Conservation (phyloP, 2,329 filamentous ascomycete genomes). For the Aspergillus fijiensis region DNA sequence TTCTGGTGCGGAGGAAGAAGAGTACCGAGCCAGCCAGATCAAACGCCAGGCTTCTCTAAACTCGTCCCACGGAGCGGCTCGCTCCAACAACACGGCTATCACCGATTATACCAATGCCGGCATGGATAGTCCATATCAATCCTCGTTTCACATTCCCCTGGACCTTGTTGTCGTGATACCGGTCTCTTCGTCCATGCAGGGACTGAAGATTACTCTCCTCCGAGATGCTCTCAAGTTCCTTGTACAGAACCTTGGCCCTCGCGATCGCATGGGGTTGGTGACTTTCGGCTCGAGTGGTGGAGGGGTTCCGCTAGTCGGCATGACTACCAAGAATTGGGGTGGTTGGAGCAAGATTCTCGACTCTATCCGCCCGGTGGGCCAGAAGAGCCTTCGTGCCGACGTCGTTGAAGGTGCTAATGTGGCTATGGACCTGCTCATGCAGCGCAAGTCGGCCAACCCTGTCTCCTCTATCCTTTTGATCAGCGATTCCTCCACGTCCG, state of each 20-base stretch:
- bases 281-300: slow-evolving; percentile 95
- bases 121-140: slow-evolving; percentile 52
- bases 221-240: slow-evolving; percentile 91
- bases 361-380: slow-evolving; percentile 87
- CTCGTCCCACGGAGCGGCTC: slow-evolving; percentile 76
- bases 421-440: slow-evolving; percentile 98
- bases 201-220: slow-evolving; percentile 94
- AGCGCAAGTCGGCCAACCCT: slow-evolving; percentile 91
- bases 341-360: slow-evolving; percentile 85
- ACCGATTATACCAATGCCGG: slow-evolving; percentile 85
- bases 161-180: slow-evolving; percentile 96
- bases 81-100: slow-evolving; percentile 81
- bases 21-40: slow-evolving; percentile 61
- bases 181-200: slow-evolving; percentile 97
- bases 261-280: slow-evolving; percentile 94
- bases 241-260: slow-evolving; percentile 82
- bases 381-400: slow-evolving; percentile 94
- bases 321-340: slow-evolving; percentile 92
- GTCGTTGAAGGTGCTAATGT: slow-evolving; percentile 97
- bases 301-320: slow-evolving; percentile 91
- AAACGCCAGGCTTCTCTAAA: slow-evolving; percentile 79
- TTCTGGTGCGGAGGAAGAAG: slow-evolving; percentile 85
- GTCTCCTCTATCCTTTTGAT: slow-evolving; percentile 95
- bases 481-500: slow-evolving; percentile 93
- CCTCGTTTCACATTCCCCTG: slow-evolving; percentile 82